phyloP scores from a whole-genome alignment of 1,139 yeast species.

The Yamadazyma atmosphaerica region DNA sequence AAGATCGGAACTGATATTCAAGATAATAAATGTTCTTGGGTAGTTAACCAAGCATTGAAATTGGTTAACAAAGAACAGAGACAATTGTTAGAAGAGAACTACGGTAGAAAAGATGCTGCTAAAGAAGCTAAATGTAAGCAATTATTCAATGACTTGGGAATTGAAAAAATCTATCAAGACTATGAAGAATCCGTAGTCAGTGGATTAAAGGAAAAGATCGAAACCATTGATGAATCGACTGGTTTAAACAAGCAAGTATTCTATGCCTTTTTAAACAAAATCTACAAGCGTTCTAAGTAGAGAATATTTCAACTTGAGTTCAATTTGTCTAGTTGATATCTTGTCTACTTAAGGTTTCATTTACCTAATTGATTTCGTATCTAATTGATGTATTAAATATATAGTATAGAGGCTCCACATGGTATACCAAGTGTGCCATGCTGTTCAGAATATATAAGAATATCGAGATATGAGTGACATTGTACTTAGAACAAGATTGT shows the following conservation, averaged over 20 bases:
- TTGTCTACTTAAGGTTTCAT: no score
- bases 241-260: conserved; percentile 90
- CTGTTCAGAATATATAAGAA: no score
- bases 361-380: no score
- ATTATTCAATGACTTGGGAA: conserved; percentile 70
- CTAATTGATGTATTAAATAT: background rate
- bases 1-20: conserved; percentile 98
- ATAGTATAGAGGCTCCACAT: no score
- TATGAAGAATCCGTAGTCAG: conserved; percentile 81
- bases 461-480: no score
- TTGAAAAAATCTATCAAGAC: conserved; percentile 68
- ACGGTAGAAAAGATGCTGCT: conserved; percentile 77
- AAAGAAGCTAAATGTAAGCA: conserved; percentile 73
- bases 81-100: conserved; percentile 75
- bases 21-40: conserved; percentile 99
- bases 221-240: conserved; percentile 77
- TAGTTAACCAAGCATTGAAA: conserved; percentile 87
- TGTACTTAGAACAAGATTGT: no score
- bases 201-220: conserved; percentile 65
- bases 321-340: no score
- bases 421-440: no score
- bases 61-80: conserved; percentile 82
- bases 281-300: conserved; percentile 88
- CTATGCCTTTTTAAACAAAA: conserved; percentile 80
- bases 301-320: no score